phyloP scores from a whole-genome alignment of 2,329 filamentous ascomycete genomes.

The Pseudogymnoascus sp. region DNA sequence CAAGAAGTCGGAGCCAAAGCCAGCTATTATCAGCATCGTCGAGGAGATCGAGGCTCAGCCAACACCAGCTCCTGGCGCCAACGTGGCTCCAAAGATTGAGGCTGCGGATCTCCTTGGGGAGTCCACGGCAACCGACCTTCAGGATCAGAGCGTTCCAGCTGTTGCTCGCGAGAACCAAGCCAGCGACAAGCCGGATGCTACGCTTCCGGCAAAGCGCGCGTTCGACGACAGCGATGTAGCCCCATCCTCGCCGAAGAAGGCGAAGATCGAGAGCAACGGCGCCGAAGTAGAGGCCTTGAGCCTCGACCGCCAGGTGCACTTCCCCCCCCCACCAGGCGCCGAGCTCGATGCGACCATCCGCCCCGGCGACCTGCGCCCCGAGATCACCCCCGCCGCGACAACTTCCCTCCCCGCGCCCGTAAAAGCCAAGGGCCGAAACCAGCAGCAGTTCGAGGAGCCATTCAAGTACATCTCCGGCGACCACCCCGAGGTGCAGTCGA shows the following conservation, averaged over 20 bases:
- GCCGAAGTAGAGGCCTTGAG: slow-evolving; percentile 18
- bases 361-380: slow-evolving; percentile 18
- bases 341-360: slow-evolving; percentile 23
- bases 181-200: slow-evolving; percentile 17
- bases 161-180: slow-evolving; percentile 27
- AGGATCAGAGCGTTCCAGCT: slow-evolving; percentile 25
- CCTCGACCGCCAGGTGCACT: slow-evolving; percentile 26
- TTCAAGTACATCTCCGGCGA: slow-evolving; percentile 80
- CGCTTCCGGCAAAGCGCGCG: slow-evolving; percentile 27
- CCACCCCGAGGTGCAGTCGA: slow-evolving; percentile 67
- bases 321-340: slow-evolving; percentile 26
- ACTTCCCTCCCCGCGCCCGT: slow-evolving; percentile 11
- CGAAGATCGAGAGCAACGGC: slow-evolving; percentile 34
- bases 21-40: slow-evolving; percentile 30
- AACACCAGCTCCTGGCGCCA: slow-evolving; percentile 24
- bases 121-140: slow-evolving; percentile 20
- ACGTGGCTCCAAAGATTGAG: slow-evolving; percentile 25
- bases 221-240: slow-evolving; percentile 23
- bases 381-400: slow-evolving; percentile 12
- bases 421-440: slow-evolving; percentile 34
- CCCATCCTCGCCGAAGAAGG: slow-evolving; percentile 36
- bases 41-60: slow-evolving; percentile 31
- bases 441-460: slow-evolving; percentile 65
- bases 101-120: slow-evolving; percentile 19
- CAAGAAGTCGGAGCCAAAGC: slow-evolving; percentile 39